phyloP scores from a whole-genome alignment of 345 rosid genomes.

The Corchorus olitorius region DNA sequence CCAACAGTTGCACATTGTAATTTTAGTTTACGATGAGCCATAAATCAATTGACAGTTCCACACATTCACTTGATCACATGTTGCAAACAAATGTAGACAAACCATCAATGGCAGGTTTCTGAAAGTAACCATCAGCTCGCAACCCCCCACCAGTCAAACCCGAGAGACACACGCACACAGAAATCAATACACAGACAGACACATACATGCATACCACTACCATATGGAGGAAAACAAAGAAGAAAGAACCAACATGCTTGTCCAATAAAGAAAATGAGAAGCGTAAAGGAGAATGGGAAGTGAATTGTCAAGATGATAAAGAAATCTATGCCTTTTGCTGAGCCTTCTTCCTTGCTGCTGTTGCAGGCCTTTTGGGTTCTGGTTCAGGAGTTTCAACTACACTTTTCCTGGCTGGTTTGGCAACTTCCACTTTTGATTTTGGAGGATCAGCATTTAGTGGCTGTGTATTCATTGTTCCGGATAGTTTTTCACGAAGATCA shows the following conservation, averaged over 20 bases:
- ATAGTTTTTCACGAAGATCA: constrained; percentile 90
- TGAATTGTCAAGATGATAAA: background rate
- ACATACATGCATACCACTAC: background rate
- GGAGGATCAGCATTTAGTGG: constrained; percentile 56
- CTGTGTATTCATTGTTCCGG: constrained; percentile 72
- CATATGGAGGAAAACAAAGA: background rate
- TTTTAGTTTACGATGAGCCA: background rate
- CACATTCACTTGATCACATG: background rate
- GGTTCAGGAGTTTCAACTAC: constrained; percentile 56
- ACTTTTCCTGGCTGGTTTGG: constrained; percentile 60
- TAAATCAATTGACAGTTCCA: background rate
- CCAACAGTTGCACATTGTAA: background rate
- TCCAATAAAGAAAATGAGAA: background rate
- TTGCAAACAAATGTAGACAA: background rate
- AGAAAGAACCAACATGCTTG: background rate
- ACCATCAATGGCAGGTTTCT: background rate
- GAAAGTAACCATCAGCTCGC: too few species aligned
- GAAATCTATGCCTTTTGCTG: constrained; percentile 54
- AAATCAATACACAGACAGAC: too few species aligned
- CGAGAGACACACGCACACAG: background rate
- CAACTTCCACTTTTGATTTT: constrained; percentile 51
- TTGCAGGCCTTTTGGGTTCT: constrained; percentile 55
- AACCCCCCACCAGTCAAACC: background rate
- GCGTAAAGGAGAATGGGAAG: background rate
- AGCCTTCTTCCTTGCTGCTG: constrained; percentile 54